Base-by-base conservation (phyloP, 768 basidiomycete genomes). In the Phylloporus sp. region DNA sequence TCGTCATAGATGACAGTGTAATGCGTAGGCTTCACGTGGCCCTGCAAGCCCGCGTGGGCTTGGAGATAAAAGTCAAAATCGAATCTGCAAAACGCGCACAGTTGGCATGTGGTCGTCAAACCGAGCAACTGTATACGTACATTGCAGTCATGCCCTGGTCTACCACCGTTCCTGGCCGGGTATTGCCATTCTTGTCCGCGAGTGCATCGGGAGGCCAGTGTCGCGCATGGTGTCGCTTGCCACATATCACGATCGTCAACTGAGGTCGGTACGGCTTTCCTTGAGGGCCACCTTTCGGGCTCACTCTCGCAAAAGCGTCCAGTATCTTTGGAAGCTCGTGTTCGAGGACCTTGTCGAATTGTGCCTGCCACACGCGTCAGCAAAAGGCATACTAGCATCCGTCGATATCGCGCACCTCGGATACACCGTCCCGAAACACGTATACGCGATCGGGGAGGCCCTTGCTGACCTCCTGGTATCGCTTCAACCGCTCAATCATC, bases 1-100 rank as follows among this genome's bases (percentile, higher is more conserved):
- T 92, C 88, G 63, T 91, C 89, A 61, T 90, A 86, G 5, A 90
- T 73, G 21, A 89, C 79, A 2, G 77, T 80, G 65, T 90, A 91
- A 56, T 90, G 88, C 1, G 88, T 91, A 0, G 86, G 71, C 46
- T 79, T 78, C 38, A 80, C 84, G 18, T 72, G 72, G 9, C 87
- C 87, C 61, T 88, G 81, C 7, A 90, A 64, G 0, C 87, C 86
- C 9, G 78, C 74, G 53, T 89, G 87, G 0, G 86, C 82, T 72
- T 90, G 82, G 1, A 84, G 75, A 51, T 83, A 80, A 50, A 80
- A 81, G 46, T 83, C 80, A 36, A 79, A 81, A 46, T 81, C 81
- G 50, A 80, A 83, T 0, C 79, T 81, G 28, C 32, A 28, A 15
- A n/a, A 9, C 33, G 18, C 20, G 28, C 5, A 24, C 42, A 21